Evolutionary conservation across 495 filamentous ascomycete species (phyloP).

Genomic region (Lindgomyces ingoldianus): DNA sequence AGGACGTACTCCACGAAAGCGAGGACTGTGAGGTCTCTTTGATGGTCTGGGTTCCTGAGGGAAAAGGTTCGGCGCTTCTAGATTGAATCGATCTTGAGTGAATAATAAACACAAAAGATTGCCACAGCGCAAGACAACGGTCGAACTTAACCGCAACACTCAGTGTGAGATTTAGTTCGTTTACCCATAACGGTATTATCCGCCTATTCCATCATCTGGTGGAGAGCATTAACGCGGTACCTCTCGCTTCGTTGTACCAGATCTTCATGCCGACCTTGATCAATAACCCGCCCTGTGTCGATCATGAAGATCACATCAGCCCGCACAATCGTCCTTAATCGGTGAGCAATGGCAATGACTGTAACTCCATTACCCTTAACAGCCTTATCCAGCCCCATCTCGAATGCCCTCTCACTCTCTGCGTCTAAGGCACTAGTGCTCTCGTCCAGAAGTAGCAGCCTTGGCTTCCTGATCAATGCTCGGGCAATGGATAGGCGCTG

Average conservation of each 20-base stretch:
- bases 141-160: too few species aligned
- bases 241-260: conserved; percentile 28
- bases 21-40: too few species aligned
- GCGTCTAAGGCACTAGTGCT: conserved; percentile 32
- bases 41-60: too few species aligned
- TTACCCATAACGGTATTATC: too few species aligned
- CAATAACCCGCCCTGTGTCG: conserved; percentile 21
- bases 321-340: conserved; percentile 20
- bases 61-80: too few species aligned
- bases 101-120: too few species aligned
- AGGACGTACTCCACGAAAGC: too few species aligned
- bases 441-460: conserved; percentile 39
- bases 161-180: too few species aligned
- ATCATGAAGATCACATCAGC: conserved; percentile 35
- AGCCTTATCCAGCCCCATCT: conserved; percentile 20
- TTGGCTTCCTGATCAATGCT: conserved; percentile 30
- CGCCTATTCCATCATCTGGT: conserved; percentile 32
- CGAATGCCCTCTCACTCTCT: conserved; percentile 23
- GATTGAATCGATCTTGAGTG: too few species aligned
- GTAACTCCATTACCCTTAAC: conserved; percentile 26
- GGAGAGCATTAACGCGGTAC: conserved; percentile 35
- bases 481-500: conserved; percentile 34
- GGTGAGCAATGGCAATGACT: conserved; percentile 33
- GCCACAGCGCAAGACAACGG: too few species aligned
- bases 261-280: conserved; percentile 29